Evolutionary conservation across 257 asterid species (phyloP).

Genomic region (Solanum pimpinellifolium): DNA sequence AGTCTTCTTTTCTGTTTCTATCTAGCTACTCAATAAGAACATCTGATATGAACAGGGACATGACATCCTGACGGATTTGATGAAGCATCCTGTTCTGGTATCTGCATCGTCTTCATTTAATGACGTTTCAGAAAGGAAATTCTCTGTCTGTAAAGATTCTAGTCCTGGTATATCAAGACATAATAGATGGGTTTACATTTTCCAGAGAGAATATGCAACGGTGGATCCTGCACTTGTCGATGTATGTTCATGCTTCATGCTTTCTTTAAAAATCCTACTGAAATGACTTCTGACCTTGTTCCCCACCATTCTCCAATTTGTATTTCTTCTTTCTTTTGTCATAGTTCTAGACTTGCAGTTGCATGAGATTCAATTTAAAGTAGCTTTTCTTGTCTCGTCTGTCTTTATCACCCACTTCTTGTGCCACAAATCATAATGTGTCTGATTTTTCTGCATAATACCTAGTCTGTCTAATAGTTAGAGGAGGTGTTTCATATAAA

Average conservation of each 20-base stretch:
- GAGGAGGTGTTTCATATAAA: not conserved
- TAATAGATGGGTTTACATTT: conserved; percentile 57
- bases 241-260: conserved; percentile 29
- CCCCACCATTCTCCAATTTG: not conserved
- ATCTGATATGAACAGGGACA: conserved; percentile 31
- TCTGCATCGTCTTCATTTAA: conserved; percentile 50
- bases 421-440: not conserved
- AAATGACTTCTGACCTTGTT: not conserved
- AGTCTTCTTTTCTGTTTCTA: not conserved
- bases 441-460: not conserved
- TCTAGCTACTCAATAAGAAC: not conserved
- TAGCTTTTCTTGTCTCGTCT: not conserved
- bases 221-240: conserved; percentile 73
- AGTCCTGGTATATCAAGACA: conserved; percentile 14
- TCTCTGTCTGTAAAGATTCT: conserved; percentile 33
- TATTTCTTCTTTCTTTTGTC: not conserved
- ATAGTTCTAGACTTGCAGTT: not conserved
- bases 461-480: not conserved
- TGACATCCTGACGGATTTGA: conserved; percentile 39
- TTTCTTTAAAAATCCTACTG: not conserved
- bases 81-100: conserved; percentile 66
- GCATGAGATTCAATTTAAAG: not conserved
- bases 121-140: conserved; percentile 36
- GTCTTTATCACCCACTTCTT: not conserved
- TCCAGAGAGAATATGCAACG: conserved; percentile 88